Evolutionary conservation across 2,329 filamentous ascomycete species (phyloP).

Genomic region (Scortechinia acanthostroma): DNA sequence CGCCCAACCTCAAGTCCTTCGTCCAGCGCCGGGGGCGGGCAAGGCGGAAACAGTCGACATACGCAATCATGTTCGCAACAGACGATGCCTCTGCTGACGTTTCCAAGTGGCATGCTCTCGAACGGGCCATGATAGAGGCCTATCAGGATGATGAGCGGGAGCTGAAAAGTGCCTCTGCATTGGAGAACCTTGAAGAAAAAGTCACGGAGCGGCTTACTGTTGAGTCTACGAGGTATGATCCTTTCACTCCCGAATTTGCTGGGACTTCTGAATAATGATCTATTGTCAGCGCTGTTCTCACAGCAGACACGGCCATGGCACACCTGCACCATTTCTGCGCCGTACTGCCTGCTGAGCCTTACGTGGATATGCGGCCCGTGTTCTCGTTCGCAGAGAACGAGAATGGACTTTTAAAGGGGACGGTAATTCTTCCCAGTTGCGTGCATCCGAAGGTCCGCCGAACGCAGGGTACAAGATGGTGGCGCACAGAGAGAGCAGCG

Average conservation of each 20-base stretch:
- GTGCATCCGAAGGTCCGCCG: slow-evolving; percentile 55
- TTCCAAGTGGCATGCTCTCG: background rate
- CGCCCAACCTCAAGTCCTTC: slow-evolving; percentile 42
- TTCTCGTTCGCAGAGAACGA: slow-evolving; percentile 46
- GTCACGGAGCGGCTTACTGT: slow-evolving; percentile 31
- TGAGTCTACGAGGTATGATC: slow-evolving; percentile 26
- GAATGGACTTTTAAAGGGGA: slow-evolving; percentile 35
- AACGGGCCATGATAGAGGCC: background rate
- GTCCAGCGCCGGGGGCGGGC: slow-evolving; percentile 49
- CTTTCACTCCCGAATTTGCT: slow-evolving; percentile 4
- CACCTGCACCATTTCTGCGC: slow-evolving; percentile 80
- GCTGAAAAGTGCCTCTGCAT: background rate
- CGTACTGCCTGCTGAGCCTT: slow-evolving; percentile 45
- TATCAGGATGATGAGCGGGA: background rate
- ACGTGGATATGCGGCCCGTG: slow-evolving; percentile 59
- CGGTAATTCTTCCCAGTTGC: slow-evolving; percentile 64
- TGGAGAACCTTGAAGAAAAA: too few species aligned
- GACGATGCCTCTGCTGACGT: background rate
- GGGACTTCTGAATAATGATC: slow-evolving; percentile 5
- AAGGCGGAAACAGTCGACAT: slow-evolving; percentile 35
- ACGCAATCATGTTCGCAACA: slow-evolving; percentile 30
- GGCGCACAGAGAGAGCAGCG: slow-evolving; percentile 67
- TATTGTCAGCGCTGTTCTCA: slow-evolving; percentile 59
- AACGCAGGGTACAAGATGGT: slow-evolving; percentile 41
- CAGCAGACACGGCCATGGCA: slow-evolving; percentile 65